Percentiles rank a stretch among this genome's conserved stretches.
These are phyloP conservation scores for Purpureocillium lavendulum DNA, from an alignment of 2,329 filamentous ascomycete genomes.

Conservation along the genomic window DNA sequence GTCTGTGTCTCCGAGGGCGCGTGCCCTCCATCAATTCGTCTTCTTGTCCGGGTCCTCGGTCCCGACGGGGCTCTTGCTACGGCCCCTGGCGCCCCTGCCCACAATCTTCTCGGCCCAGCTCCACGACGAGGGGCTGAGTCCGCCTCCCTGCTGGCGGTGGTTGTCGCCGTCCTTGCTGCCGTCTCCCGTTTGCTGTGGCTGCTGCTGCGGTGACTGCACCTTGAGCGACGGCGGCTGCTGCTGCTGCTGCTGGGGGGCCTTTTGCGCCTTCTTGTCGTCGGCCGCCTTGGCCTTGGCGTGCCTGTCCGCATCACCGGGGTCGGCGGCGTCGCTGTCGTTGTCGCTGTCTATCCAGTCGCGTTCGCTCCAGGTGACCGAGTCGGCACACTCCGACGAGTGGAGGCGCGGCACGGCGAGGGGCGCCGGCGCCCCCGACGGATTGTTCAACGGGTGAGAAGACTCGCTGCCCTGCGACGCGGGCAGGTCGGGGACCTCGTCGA, in stretches of 20 bases:
- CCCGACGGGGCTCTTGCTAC: slow-evolving; percentile 21
- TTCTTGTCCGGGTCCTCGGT: neutral
- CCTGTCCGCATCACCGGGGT: slow-evolving; percentile 10
- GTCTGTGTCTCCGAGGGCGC: too few species aligned
- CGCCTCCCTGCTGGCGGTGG: neutral
- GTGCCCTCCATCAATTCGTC: too few species aligned
- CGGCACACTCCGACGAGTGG: slow-evolving; percentile 22
- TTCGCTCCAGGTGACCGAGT: slow-evolving; percentile 59
- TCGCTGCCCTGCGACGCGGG: slow-evolving; percentile 20
- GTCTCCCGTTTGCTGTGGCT: too few species aligned
- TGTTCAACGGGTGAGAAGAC: neutral
- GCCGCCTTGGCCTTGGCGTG: slow-evolving; percentile 4
- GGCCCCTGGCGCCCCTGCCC: slow-evolving; percentile 26
- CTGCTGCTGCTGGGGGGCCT: neutral
- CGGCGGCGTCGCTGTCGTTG: slow-evolving; percentile 30
- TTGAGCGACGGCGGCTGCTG: too few species aligned
- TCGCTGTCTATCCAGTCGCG: slow-evolving; percentile 52
- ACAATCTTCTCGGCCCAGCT: slow-evolving; percentile 49
- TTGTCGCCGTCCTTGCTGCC: slow-evolving; percentile 7
- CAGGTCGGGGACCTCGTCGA: slow-evolving; percentile 38
- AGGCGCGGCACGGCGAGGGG: slow-evolving; percentile 9
- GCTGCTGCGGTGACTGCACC: too few species aligned
- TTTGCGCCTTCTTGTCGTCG: neutral
- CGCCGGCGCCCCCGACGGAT: slow-evolving; percentile 5
- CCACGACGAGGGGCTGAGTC: slow-evolving; percentile 27